Evolutionary conservation across 2,329 filamentous ascomycete genomes (phyloP).

Genomic region (Neofusicoccum ribis): DNA sequence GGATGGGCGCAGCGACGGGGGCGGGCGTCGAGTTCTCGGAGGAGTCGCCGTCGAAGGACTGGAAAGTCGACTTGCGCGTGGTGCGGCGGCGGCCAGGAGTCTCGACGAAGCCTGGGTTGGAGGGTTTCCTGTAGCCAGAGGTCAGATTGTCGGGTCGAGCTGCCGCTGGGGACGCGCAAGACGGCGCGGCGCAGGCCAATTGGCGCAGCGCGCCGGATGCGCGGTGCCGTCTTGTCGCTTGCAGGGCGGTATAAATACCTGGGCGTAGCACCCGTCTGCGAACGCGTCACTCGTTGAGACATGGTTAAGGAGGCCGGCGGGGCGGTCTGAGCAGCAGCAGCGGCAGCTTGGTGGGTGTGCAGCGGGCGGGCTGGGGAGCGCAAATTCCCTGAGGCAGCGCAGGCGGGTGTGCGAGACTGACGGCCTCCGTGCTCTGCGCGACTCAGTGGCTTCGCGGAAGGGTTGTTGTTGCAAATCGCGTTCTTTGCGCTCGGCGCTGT

Average conservation of each 20-base stretch:
- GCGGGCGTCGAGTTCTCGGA: constrained; percentile 37
- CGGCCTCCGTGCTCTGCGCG: constrained; percentile 13
- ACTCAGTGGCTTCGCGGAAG: constrained; percentile 3
- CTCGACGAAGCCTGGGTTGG: constrained; percentile 50
- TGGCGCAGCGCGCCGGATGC: constrained; percentile 3
- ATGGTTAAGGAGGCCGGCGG: constrained; percentile 26
- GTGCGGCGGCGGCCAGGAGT: constrained; percentile 48
- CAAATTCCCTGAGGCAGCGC: constrained; percentile 10
- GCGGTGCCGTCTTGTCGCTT: constrained; percentile 13
- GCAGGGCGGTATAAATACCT: constrained; percentile 36
- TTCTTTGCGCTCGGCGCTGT: background rate
- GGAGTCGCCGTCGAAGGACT: constrained; percentile 23
- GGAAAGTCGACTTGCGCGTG: constrained; percentile 44
- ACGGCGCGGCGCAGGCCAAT: constrained; percentile 5
- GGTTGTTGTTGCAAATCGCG: constrained; percentile 12
- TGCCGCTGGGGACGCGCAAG: background rate
- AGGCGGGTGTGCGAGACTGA: background rate
- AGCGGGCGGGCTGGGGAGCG: background rate
- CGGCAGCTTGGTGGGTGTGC: background rate
- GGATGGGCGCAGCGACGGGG: constrained; percentile 13
- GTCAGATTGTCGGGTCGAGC: constrained; percentile 20
- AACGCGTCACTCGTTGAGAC: constrained; percentile 46
- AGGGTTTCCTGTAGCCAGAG: constrained; percentile 34
- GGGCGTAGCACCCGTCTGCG: constrained; percentile 51
- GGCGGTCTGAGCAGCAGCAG: background rate